Evolutionary conservation across 2,329 filamentous ascomycete species (phyloP).

Genomic region (Apiospora sp.): DNA sequence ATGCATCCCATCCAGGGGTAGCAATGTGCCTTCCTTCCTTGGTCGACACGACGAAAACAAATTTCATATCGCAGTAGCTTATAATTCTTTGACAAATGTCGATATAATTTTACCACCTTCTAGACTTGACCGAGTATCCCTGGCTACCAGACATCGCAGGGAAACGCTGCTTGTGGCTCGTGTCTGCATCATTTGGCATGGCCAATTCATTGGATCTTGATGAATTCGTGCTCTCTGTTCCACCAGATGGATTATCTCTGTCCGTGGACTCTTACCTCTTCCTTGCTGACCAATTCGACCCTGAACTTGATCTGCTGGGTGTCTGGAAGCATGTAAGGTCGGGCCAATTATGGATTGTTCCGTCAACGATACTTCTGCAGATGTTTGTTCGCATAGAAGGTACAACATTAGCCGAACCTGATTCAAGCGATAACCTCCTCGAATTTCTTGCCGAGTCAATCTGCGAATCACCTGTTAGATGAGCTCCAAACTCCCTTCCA

Average conservation of each 20-base stretch:
- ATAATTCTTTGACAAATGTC: not conserved
- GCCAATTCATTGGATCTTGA: conserved; percentile 22
- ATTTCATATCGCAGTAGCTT: not conserved
- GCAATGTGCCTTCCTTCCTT: not conserved
- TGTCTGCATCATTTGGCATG: not conserved
- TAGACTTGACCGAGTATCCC: no score
- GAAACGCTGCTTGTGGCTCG: not conserved
- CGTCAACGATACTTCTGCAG: conserved; percentile 25
- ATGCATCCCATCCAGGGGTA: not conserved
- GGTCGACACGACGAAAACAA: not conserved
- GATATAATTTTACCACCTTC: no score
- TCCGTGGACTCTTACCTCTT: conserved; percentile 26
- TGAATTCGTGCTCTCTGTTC: conserved; percentile 21
- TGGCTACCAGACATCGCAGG: not conserved
- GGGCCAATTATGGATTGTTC: conserved; percentile 24
- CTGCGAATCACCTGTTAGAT: conserved; percentile 17
- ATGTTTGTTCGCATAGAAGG: conserved; percentile 21
- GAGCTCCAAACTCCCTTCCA: not conserved
- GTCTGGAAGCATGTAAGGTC: conserved; percentile 20
- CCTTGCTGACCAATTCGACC: conserved; percentile 10
- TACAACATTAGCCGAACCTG: not conserved
- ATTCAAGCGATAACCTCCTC: conserved; percentile 6
- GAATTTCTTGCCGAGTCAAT: conserved; percentile 26
- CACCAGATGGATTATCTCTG: conserved; percentile 12
- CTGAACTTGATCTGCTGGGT: not conserved